Evolutionary conservation across 2,329 filamentous ascomycete genomes (phyloP), one percentile per base, ranked within the genome.

Genomic region (Alternaria sp.): DNA sequence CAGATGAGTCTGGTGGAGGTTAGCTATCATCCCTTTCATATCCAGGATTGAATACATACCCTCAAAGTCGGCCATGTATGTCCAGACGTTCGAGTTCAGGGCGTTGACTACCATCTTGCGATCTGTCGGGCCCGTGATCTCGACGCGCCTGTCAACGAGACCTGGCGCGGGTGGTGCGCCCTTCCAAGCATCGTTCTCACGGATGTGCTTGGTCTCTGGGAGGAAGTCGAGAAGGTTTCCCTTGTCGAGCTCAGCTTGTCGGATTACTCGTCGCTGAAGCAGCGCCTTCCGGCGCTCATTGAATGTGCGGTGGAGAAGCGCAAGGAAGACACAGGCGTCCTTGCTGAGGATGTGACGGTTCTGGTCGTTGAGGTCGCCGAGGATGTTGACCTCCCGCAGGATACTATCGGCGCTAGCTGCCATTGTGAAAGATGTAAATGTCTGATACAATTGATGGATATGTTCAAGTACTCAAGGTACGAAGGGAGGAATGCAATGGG

Each of bases 51-150:
- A 17, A 21, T 43, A 36, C 87, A 75, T 81, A 96, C 94, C 95
- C 84, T 99, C 96, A 72, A 99, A 97, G 82, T 99, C 96, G 51
- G 96, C 96, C 96, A 99, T 99, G 78, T 98, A 99, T 60, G 95
- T 98, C 91, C 92, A 98, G 23, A 98, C 96, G 76, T 98, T 88
- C 49, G 95, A 91, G 82, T 98, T 99, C 79, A 98, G 79, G 10
- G 96, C 96, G 81, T 99, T 99, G 67, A 98, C 93, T 51, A 98
- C 93, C 96, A 99, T 99, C 88, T 98, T 99, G 72, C 96, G 88
- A 83, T 98, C 96, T 7, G 94, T 97, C 1, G 96, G 96, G 9
- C 96, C 96, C 6, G 96, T 99, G 77, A 98, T 99, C 85, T 99
- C 96, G 30, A 97, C 92, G 65, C 96, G 89, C 69, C 96, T 91